Base-by-base conservation (phyloP, 2,329 filamentous ascomycete species). In the Stenocarpella maydis region DNA sequence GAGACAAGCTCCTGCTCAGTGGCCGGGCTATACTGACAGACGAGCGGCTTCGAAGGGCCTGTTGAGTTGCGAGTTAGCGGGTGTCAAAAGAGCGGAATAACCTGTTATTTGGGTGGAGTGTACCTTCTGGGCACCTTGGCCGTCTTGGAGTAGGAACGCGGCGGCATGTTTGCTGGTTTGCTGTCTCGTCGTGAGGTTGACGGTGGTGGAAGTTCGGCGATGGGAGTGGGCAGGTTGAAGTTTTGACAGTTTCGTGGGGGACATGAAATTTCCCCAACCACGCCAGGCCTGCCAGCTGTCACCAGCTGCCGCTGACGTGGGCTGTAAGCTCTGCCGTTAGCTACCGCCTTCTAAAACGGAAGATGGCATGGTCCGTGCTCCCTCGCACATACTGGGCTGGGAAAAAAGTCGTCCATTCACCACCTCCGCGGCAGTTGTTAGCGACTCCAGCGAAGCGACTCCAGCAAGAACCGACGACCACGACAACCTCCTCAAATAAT, bases 11-110 rank as follows among this genome's bases (percentile, higher is more conserved):
- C 92, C 83, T 89, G 89, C 91, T 97, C 92, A 98, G 92, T 98
- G 96, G 95, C 92, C 94, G 90, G 90, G 86, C 86, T 86, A 80
- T 91, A 97, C 95, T 93, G 92, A 98, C 96, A 99, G 91, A 92
- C 96, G 96, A 88, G 96, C 96, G 86, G 95, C 95, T 93, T 98
- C 96, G 90, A 97, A 98, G 82, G 96, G 95, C 88, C 95, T 92
- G 71, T 69, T 5, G 15, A 87, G 92, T 90, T n/a, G 28, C 39
- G 49, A 65, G 65, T 71, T 70, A 71, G 70, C 68, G 17, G 31
- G 4, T 49, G 53, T 31, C 19, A 21, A 34, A 37, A 19, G 49
- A n/a, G 15, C 24, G 7, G 37, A 53, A 49, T 12, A 24, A 21
- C 5, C 43, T 15, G 15, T 52, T 34, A 12, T 37, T n/a, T 21